These are phyloP conservation scores for Neofusicoccum sp. DNA, from an alignment of 2,329 filamentous ascomycete genomes.

Conservation along the genomic window DNA sequence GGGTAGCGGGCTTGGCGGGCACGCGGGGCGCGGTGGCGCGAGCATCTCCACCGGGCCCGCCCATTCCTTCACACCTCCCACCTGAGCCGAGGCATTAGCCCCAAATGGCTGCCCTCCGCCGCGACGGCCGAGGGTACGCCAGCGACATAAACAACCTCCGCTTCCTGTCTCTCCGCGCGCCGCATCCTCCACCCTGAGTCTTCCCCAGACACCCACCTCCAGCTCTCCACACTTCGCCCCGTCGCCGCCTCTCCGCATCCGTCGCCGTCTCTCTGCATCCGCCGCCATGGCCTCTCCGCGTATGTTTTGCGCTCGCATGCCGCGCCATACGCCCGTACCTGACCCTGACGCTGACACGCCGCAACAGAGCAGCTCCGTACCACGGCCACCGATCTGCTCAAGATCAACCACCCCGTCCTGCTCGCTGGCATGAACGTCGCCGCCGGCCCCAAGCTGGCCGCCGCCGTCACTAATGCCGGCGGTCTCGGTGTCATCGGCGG, in stretches of 20 bases:
- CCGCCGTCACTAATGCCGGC: conserved; percentile 94
- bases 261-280: conserved; percentile 13
- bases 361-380: conserved; percentile 64
- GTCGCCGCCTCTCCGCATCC: too few species aligned
- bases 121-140: conserved; percentile 8
- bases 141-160: conserved; percentile 19
- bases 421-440: conserved; percentile 99
- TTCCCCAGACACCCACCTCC: background rate
- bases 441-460: conserved; percentile 91
- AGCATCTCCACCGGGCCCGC: background rate
- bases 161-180: background rate
- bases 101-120: background rate
- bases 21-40: background rate
- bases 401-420: conserved; percentile 94
- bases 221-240: background rate
- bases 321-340: background rate
- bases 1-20: conserved; percentile 8
- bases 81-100: conserved; percentile 8
- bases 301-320: conserved; percentile 49
- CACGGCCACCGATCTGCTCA: conserved; percentile 89
- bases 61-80: background rate
- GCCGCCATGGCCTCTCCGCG: conserved; percentile 73
- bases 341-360: background rate
- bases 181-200: background rate
- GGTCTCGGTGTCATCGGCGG: conserved; percentile 96